Conservation (phyloP, 202 grass and related monocot species). For the Digitaria exilis region DNA sequence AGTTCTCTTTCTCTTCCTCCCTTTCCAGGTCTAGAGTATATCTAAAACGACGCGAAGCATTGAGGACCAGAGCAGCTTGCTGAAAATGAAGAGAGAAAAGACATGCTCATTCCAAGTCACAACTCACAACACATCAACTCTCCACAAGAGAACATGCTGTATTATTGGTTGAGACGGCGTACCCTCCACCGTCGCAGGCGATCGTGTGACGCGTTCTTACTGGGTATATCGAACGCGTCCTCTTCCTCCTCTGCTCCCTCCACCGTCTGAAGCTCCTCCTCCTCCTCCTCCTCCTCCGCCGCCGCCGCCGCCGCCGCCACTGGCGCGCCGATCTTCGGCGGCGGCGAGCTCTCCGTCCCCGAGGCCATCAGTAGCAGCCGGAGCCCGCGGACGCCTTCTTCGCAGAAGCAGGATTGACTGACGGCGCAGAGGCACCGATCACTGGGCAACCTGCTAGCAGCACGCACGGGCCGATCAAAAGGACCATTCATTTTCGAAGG, state of each 20-base stretch:
- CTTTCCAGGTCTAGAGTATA: conserved; percentile 93
- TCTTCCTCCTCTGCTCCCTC: conserved; percentile 46
- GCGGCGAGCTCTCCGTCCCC: conserved; percentile 33
- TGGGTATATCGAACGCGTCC: conserved; percentile 82
- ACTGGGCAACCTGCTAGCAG: conserved; percentile 6
- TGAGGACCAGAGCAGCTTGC: conserved; percentile 92
- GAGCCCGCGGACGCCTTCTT: neutral
- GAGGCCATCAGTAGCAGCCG: conserved; percentile 5
- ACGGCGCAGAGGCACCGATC: neutral
- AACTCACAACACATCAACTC: neutral
- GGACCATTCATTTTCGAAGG: neutral
- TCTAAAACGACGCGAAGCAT: conserved; percentile 93
- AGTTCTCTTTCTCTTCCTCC: conserved; percentile 81
- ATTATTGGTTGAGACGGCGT: conserved; percentile 2
- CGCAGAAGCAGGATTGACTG: neutral
- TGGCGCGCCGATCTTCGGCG: conserved; percentile 39
- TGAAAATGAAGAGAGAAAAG: conserved; percentile 55
- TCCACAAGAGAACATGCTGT: neutral
- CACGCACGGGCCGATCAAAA: neutral
- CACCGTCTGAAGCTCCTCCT: conserved; percentile 3
- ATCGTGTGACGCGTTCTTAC: conserved; percentile 74
- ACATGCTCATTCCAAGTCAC: neutral
- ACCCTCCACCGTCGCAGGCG: conserved; percentile 84
- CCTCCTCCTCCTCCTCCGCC: neutral
- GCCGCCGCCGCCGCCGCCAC: neutral